A percentile compares a stretch with the other conserved stretches of the same genome.
Evolutionary conservation across 2,329 filamentous ascomycete species (phyloP).

Genomic region (Sclerotinia sclerotiorum): DNA sequence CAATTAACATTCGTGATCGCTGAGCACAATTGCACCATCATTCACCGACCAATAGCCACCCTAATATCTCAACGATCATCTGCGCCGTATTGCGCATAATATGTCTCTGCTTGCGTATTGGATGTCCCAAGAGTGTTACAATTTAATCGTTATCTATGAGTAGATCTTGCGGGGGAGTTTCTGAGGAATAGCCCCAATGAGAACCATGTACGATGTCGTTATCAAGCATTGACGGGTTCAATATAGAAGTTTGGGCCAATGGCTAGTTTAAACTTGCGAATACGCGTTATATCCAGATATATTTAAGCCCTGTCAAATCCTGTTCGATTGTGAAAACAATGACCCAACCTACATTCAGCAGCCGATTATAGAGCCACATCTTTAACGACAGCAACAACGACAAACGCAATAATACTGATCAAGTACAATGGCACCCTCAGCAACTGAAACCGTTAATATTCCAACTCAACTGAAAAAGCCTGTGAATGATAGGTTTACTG

Average conservation of each 20-base stretch:
- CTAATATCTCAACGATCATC: conserved; percentile 12
- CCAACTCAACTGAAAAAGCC: conserved; percentile 25
- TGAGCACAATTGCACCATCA: conserved; percentile 22
- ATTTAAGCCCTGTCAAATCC: conserved; percentile 13
- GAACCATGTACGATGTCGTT: conserved; percentile 18
- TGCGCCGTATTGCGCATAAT: background rate
- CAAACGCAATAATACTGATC: too few relatives aligned
- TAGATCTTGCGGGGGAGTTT: background rate
- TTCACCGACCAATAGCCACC: conserved; percentile 16
- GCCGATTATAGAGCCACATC: background rate
- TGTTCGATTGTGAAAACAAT: background rate
- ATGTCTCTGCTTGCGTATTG: conserved; percentile 13
- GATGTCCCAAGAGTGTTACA: background rate
- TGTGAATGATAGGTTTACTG: conserved; percentile 30
- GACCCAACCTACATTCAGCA: background rate
- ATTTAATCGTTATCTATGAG: background rate
- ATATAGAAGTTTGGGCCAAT: conserved; percentile 9
- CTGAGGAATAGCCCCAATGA: conserved; percentile 10
- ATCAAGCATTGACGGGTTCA: conserved; percentile 16
- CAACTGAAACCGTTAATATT: conserved; percentile 34
- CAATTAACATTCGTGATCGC: conserved; percentile 17
- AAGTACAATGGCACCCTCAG: conserved; percentile 36
- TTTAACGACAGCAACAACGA: background rate
- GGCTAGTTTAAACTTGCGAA: background rate
- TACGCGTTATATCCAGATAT: background rate